These are phyloP conservation scores for Coniochaeta pulveracea DNA, from an alignment of 2,329 filamentous ascomycete species.

Conservation along the genomic window DNA sequence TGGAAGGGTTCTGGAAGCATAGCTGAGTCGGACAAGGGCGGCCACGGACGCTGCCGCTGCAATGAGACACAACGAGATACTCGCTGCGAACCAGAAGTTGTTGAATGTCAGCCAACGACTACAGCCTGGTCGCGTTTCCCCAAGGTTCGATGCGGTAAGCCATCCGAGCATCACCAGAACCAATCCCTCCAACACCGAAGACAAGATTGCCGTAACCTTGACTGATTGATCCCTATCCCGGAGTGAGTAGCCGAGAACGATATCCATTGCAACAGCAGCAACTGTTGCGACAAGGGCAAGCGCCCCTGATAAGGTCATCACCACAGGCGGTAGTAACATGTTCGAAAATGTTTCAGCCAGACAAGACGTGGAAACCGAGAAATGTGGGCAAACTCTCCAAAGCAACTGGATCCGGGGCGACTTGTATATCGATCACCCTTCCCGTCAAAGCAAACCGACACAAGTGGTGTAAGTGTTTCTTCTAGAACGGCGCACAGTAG, in stretches of 20 bases:
- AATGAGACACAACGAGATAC: slow-evolving; percentile 28
- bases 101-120: slow-evolving; percentile 13
- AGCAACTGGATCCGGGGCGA: not conserved
- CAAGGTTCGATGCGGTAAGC: slow-evolving; percentile 20
- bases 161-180: slow-evolving; percentile 23
- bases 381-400: slow-evolving; percentile 3
- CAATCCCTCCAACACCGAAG: slow-evolving; percentile 23
- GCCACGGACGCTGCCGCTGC: slow-evolving; percentile 33
- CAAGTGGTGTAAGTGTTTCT: slow-evolving; percentile 1
- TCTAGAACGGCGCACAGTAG: not conserved
- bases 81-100: slow-evolving; percentile 23
- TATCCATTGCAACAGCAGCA: slow-evolving; percentile 26
- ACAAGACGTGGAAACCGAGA: slow-evolving; percentile 4
- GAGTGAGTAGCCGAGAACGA: slow-evolving; percentile 24
- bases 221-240: slow-evolving; percentile 18
- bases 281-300: slow-evolving; percentile 25
- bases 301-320: slow-evolving; percentile 24
- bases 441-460: not conserved
- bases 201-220: slow-evolving; percentile 23
- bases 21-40: slow-evolving; percentile 28
- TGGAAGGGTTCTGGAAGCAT: slow-evolving; percentile 16
- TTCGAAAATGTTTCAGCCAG: no score
- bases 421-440: slow-evolving; percentile 1
- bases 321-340: slow-evolving; percentile 23
- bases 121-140: slow-evolving; percentile 11